Percentiles rank a stretch among this genome's conserved stretches.
Conservation (phyloP, 495 filamentous ascomycete genomes). For the Neurospora hispaniola region DNA sequence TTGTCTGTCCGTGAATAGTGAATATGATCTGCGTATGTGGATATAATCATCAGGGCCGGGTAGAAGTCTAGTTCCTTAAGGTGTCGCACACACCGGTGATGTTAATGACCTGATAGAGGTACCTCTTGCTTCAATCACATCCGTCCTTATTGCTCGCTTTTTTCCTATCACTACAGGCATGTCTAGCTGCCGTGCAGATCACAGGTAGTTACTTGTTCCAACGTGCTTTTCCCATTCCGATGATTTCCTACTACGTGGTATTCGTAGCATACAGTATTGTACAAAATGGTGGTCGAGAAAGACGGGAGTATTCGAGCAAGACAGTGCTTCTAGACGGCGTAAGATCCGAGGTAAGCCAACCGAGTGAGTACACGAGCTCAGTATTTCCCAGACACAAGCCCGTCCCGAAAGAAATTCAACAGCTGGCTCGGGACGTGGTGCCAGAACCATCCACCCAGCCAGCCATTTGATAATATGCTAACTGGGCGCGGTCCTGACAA, state of each 20-base stretch:
- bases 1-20: not conserved
- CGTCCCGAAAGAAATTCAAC: not conserved
- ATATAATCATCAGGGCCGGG: not conserved
- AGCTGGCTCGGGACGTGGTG: not conserved
- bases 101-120: not conserved
- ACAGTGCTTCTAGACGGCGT: not conserved
- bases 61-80: not conserved
- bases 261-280: constrained; percentile 1
- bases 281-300: not conserved
- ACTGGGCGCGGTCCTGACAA: not conserved
- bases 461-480: not conserved
- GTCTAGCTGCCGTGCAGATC: not conserved
- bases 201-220: not conserved
- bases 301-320: not conserved
- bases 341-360: not conserved
- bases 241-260: constrained; percentile 1
- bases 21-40: not conserved
- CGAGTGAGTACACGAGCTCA: not conserved
- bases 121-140: no score
- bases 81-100: not conserved
- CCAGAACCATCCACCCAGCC: not conserved
- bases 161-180: not conserved
- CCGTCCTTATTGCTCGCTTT: not conserved
- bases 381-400: not conserved
- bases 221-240: not conserved